Conservation (phyloP, 2,329 filamentous ascomycete genomes). For the Aotearoamyces nothofagi region DNA sequence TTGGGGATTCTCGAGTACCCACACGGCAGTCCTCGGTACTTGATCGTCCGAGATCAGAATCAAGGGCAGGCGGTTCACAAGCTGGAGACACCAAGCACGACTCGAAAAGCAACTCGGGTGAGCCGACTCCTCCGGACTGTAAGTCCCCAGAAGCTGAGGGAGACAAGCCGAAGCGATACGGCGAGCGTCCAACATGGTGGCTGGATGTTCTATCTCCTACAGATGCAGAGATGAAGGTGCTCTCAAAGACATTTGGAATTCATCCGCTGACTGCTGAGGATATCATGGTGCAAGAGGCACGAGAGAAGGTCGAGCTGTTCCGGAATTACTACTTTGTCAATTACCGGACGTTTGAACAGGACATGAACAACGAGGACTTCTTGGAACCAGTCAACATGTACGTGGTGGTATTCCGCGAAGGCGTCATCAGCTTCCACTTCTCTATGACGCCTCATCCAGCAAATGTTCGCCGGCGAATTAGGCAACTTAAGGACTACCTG, state of each 20-base stretch:
- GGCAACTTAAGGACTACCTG: conserved; percentile 86
- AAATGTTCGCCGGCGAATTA: conserved; percentile 85
- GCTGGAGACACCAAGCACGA: conserved; percentile 4
- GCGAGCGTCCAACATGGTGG: conserved; percentile 91
- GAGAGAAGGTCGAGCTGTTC: conserved; percentile 96
- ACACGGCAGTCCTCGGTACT: conserved; percentile 24
- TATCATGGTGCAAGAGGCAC: conserved; percentile 92
- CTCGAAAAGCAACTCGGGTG: conserved; percentile 6
- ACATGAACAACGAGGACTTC: conserved; percentile 76
- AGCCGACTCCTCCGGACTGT: conserved; percentile 14
- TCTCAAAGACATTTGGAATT: conserved; percentile 87
- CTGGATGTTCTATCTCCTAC: conserved; percentile 84
- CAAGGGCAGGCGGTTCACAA: conserved; percentile 7
- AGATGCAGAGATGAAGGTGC: conserved; percentile 86
- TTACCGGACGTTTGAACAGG: conserved; percentile 95
- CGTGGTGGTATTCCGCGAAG: conserved; percentile 89
- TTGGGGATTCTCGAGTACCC: conserved; percentile 21
- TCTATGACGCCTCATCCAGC: conserved; percentile 91
- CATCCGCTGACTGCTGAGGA: conserved; percentile 93
- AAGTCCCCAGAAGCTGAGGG: conserved; percentile 20
- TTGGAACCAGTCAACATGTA: conserved; percentile 96
- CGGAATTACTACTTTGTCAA: conserved; percentile 98
- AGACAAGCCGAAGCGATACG: conserved; percentile 40
- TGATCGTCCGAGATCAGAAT: conserved; percentile 10
- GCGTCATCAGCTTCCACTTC: conserved; percentile 92